Evolutionary conservation across 129 eudicot genomes (phyloP), one percentile per base, ranked within the genome.

Genomic region (Flaveria robusta): DNA sequence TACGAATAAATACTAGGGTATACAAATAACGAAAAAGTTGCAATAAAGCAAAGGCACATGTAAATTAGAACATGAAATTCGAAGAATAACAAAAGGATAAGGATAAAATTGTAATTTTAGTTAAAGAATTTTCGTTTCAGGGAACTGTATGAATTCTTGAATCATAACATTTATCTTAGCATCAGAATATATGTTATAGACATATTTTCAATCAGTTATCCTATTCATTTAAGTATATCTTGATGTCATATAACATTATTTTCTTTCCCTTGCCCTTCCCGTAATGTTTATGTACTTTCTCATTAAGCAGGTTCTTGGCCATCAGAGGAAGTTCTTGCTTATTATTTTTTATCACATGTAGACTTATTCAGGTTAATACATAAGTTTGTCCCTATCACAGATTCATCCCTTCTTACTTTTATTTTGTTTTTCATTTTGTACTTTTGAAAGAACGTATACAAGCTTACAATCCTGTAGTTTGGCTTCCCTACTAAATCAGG

Each of bases 271-370:
- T 5, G 39, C 7, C 39, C 39, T 34, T 34, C 7, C 27, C 37
- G 22, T 70, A 27, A 23, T 41, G 24, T 64, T 39, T 54, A 23
- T 68, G 52, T 18, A 39, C 29, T 52, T 69, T 74, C 62, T 34
- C 72, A 68, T 66, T 77, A 54, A 74, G 74, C 88, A 95, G 99
- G 99, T 86, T 86, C 86, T 37, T 95, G 99, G 99, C 99, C 99
- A 45, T 95, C 96, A 72, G 99, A 95, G 80, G 99, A 95, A 66
- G 88, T 95, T 52, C 96, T 95, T 63, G 96, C 99, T 50, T 86
- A 84, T 83, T 91, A 95, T 82, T 95, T 92, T 83, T 86, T 89
- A 80, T 81, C 84, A 52, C 92, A 87, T 22, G 83, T 83, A 54
- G 83, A 83, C 68, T 72, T 75, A 15, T 89, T 95, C 92, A 91